Evolutionary conservation across 2,329 filamentous ascomycete genomes (phyloP), one percentile per base, ranked within the genome.

Genomic region (Sporothrix curviconia): DNA sequence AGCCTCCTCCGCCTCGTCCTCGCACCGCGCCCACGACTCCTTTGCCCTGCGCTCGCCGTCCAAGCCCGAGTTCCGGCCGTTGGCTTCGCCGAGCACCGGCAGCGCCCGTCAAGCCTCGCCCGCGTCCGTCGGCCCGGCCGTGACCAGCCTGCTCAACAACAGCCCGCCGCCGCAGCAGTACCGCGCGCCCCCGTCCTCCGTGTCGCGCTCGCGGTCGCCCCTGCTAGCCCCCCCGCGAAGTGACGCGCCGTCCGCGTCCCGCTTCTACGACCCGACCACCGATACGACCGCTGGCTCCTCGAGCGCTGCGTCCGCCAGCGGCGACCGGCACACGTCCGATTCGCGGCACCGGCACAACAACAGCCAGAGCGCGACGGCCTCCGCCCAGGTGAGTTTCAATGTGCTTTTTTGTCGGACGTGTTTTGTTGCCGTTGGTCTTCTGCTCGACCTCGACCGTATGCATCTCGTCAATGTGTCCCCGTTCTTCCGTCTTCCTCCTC

Each of bases 241-340:
- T n/a, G n/a, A n/a, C n/a, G n/a, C n/a, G n/a, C n/a, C n/a, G n/a
- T n/a, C n/a, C n/a, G n/a, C n/a, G n/a, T n/a, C n/a, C 65, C 74
- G 75, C 67, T 79, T 78, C 69, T 81, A 81, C 71, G 78, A 81
- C 64, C 78, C 78, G 15, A 75, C 76, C 43, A 78, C 75, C 43
- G 78, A 81, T 69, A 74, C 73, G 60, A 75, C 72, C 50, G 62
- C 75, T 53, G 63, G 75, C 36, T 74, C 73, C 55, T 76, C 50
- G 17, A 22, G 37, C 8, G 43, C 40, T 11, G 14, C 49, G 7
- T 32, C 37, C 19, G 24, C 51, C 9, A 12, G 73, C 61, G 74
- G 71, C 60, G 76, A 77, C 66, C 76, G 74, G 64, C 71, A 70
- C 60, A 68, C 74, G 63, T 76, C 74, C 59, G 77, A 79, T 65